Conservation (phyloP, 2,329 filamentous ascomycete genomes). For the Clonostachys chloroleuca region DNA sequence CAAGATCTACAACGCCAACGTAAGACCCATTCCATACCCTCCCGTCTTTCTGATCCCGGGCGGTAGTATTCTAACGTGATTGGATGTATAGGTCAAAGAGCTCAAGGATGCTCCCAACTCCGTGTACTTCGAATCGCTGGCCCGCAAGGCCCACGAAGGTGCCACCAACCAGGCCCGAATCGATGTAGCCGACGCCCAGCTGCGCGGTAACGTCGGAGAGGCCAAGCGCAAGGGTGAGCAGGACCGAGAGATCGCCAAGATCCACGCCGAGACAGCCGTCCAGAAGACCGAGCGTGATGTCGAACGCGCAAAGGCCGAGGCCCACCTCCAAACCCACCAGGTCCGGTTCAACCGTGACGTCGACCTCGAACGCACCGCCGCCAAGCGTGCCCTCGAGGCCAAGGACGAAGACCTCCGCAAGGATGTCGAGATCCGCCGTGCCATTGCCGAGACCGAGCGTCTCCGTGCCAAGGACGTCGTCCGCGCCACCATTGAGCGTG, state of each 20-base stretch:
- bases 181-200: conserved; percentile 61
- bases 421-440: conserved; percentile 72
- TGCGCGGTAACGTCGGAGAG: conserved; percentile 70
- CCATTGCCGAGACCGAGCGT: conserved; percentile 75
- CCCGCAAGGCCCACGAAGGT: conserved; percentile 79
- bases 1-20: conserved; percentile 67
- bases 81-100: conserved; percentile 56
- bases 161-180: conserved; percentile 74
- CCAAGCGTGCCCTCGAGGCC: conserved; percentile 67
- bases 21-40: too few species aligned
- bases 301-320: conserved; percentile 75
- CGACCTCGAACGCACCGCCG: conserved; percentile 70
- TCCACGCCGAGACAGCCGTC: conserved; percentile 80
- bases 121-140: conserved; percentile 80
- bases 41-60: too few species aligned
- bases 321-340: conserved; percentile 68
- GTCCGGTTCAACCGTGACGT: conserved; percentile 70
- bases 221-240: conserved; percentile 74
- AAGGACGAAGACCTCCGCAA: conserved; percentile 78
- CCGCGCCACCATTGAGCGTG: conserved; percentile 66
- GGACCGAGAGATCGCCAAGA: conserved; percentile 83
- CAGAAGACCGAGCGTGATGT: conserved; percentile 81
- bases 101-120: conserved; percentile 77
- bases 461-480: conserved; percentile 75
- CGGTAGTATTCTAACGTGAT: background rate